phyloP scores from a whole-genome alignment of 1,284 basidiomycete genomes.

The Tetrapyrgos nigripes region DNA sequence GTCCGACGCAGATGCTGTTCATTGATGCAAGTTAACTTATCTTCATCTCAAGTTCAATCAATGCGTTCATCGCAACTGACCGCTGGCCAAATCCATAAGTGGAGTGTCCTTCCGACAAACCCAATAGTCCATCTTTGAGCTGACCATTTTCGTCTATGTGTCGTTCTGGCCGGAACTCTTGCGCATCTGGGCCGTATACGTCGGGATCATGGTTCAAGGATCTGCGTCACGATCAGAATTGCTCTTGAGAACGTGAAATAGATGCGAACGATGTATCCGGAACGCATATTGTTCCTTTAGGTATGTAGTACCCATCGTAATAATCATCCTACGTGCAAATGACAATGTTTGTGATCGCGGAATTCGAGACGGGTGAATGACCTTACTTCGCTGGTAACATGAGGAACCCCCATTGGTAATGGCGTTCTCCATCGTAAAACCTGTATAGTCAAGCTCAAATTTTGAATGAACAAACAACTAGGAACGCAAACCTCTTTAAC shows the following conservation, averaged over 20 bases:
- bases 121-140: no score
- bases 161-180: conserved; percentile 9
- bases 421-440: no score
- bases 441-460: no score
- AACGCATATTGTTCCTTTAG: neutral
- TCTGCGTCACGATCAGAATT: neutral
- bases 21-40: neutral
- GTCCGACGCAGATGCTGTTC: conserved; percentile 6
- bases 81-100: conserved; percentile 13
- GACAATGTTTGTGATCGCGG: neutral
- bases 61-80: conserved; percentile 7
- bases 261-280: neutral
- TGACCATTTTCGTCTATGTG: neutral
- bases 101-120: conserved; percentile 8
- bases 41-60: neutral
- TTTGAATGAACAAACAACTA: no score
- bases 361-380: neutral
- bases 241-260: no score
- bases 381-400: neutral
- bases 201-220: conserved; percentile 4
- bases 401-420: neutral
- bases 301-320: conserved; percentile 4
- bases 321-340: neutral
- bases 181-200: conserved; percentile 1
- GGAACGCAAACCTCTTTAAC: no score